Conservation (phyloP, 1,139 yeast genomes). For the Hansenula lynferdii region DNA sequence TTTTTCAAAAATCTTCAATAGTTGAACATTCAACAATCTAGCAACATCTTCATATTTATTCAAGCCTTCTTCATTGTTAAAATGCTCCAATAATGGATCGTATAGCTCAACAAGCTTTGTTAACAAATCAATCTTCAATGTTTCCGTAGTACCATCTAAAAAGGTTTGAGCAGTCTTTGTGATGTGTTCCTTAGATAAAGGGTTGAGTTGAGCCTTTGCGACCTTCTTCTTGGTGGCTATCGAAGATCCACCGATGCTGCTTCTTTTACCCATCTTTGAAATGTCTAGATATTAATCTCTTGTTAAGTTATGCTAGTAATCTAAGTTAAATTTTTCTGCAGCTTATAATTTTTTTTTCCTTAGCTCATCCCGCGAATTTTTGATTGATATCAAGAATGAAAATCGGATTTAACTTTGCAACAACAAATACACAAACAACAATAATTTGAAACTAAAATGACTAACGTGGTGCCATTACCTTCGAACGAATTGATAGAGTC, state of each 20-base stretch:
- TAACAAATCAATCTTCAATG: not conserved
- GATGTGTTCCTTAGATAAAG: conserved; percentile 13
- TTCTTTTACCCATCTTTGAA: conserved; percentile 17
- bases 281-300: too few relatives aligned
- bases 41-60: conserved; percentile 23
- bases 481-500: not conserved
- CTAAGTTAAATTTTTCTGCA: conserved; percentile 2
- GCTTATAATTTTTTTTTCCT: not conserved
- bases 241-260: not conserved
- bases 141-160: not conserved
- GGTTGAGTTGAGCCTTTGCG: not conserved
- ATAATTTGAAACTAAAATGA: not conserved
- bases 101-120: conserved; percentile 10
- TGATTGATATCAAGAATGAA: too few relatives aligned
- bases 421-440: too few relatives aligned
- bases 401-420: too few relatives aligned
- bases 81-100: conserved; percentile 15
- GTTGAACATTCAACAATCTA: conserved; percentile 47
- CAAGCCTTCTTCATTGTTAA: conserved; percentile 15
- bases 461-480: not conserved
- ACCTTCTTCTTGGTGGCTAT: conserved; percentile 8
- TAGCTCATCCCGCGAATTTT: conserved; percentile 2
- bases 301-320: not conserved
- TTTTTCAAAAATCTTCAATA: conserved; percentile 54
- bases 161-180: conserved; percentile 1